phyloP scores from a whole-genome alignment of 495 filamentous ascomycete species.

The Podospora pseudocomata region DNA sequence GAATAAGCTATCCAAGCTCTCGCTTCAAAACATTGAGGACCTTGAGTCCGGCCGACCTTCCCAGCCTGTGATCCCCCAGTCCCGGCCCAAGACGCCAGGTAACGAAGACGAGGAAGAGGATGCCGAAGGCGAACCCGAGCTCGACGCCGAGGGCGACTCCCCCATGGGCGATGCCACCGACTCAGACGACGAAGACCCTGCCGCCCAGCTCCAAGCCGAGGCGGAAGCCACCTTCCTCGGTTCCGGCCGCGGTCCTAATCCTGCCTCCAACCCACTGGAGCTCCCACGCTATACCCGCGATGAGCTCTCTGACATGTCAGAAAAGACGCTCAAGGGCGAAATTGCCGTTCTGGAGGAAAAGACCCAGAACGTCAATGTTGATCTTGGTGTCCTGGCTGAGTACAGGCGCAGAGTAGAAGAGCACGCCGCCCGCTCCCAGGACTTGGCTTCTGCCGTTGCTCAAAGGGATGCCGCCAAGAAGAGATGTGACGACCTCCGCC shows the following conservation, averaged over 20 bases:
- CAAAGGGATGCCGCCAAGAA: conserved; percentile 83
- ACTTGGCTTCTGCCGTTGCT: conserved; percentile 69
- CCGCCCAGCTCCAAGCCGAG: conserved; percentile 21
- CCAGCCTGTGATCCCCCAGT: background rate
- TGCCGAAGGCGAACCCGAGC: conserved; percentile 13
- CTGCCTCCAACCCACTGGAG: conserved; percentile 41
- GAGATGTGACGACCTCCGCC: conserved; percentile 84
- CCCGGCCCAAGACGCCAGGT: conserved; percentile 1
- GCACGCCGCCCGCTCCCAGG: conserved; percentile 72
- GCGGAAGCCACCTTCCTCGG: conserved; percentile 26
- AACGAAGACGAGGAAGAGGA: conserved; percentile 20
- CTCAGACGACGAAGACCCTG: conserved; percentile 17
- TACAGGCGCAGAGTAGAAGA: conserved; percentile 90
- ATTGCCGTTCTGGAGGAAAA: conserved; percentile 92
- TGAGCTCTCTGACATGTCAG: conserved; percentile 89
- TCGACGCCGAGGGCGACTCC: conserved; percentile 13
- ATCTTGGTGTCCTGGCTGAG: conserved; percentile 86
- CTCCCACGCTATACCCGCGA: conserved; percentile 82
- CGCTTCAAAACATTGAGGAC: conserved; percentile 74
- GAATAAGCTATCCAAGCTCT: conserved; percentile 77
- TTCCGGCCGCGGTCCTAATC: conserved; percentile 13
- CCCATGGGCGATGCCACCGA: conserved; percentile 24
- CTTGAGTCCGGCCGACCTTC: conserved; percentile 36
- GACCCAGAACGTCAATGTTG: conserved; percentile 81
- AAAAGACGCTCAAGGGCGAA: conserved; percentile 76